These are phyloP conservation scores for Piloderma croceum DNA, from an alignment of 768 basidiomycete species.

Conservation along the genomic window DNA sequence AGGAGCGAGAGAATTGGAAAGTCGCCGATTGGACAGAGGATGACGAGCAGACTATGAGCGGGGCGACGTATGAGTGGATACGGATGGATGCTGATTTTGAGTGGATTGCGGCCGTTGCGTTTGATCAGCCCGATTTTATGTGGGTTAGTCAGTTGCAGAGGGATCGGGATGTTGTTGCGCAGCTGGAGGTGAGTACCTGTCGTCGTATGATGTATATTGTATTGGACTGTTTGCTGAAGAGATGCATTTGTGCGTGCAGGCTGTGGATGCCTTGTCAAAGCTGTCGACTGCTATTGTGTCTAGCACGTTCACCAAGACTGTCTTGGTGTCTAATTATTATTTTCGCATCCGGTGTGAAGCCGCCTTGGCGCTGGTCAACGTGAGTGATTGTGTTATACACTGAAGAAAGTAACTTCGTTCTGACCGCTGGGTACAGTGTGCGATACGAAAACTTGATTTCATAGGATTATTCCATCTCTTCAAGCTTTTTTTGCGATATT, in stretches of 20 bases:
- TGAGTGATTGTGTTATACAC: slow-evolving; percentile 38
- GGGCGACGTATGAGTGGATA: slow-evolving; percentile 99
- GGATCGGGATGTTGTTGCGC: slow-evolving; percentile 94
- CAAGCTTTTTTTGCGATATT: slow-evolving; percentile 88
- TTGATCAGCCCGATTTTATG: slow-evolving; percentile 97
- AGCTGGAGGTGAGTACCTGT: slow-evolving; percentile 98
- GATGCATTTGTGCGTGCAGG: slow-evolving; percentile 49
- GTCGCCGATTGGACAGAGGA: slow-evolving; percentile 98
- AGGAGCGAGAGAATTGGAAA: slow-evolving; percentile 90
- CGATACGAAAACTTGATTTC: slow-evolving; percentile 75
- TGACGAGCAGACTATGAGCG: slow-evolving; percentile 88
- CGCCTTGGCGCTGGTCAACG: slow-evolving; percentile 74
- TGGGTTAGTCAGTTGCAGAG: slow-evolving; percentile 95
- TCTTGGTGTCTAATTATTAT: slow-evolving; percentile 92
- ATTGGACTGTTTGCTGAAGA: slow-evolving; percentile 3
- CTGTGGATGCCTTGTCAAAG: slow-evolving; percentile 80
- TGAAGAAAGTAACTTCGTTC: no score
- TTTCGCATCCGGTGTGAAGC: slow-evolving; percentile 96
- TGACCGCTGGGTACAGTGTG: slow-evolving; percentile 55
- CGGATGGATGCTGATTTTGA: slow-evolving; percentile 98
- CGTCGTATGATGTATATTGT: slow-evolving; percentile 22
- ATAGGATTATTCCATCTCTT: slow-evolving; percentile 92
- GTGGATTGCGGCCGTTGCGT: slow-evolving; percentile 91
- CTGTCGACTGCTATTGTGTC: slow-evolving; percentile 83
- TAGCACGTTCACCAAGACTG: slow-evolving; percentile 87